Evolutionary conservation across 2,329 filamentous ascomycete species (phyloP).

Genomic region (Penicillium sp.): DNA sequence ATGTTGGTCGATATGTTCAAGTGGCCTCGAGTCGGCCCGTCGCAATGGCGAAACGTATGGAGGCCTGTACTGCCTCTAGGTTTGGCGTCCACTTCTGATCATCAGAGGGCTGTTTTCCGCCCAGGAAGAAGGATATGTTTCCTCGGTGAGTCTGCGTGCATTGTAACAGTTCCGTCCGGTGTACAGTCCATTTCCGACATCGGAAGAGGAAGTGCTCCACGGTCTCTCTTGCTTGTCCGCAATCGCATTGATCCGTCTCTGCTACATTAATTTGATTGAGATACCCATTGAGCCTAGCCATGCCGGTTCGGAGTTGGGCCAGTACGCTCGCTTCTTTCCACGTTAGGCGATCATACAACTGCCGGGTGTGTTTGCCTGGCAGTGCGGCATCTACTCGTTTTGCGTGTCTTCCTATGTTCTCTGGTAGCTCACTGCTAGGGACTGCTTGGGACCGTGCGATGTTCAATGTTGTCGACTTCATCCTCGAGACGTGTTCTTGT

Average conservation of each 20-base stretch:
- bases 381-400: too few species aligned
- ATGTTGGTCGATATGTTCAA: neutral
- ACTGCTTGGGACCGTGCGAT: slow-evolving; percentile 21
- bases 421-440: neutral
- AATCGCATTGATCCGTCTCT: too few species aligned
- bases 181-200: slow-evolving; percentile 24
- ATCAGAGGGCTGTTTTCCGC: slow-evolving; percentile 11
- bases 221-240: slow-evolving; percentile 12
- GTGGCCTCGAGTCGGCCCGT: too few species aligned
- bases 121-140: slow-evolving; percentile 31
- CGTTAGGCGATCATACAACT: neutral
- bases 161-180: slow-evolving; percentile 24
- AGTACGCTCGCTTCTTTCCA: too few species aligned
- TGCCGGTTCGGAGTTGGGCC: too few species aligned
- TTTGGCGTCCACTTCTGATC: too few species aligned
- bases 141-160: slow-evolving; percentile 21
- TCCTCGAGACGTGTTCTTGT: slow-evolving; percentile 17
- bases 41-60: too few species aligned
- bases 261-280: too few species aligned
- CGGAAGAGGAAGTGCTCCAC: slow-evolving; percentile 15
- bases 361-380: too few species aligned
- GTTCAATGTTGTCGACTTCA: slow-evolving; percentile 28
- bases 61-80: too few species aligned
- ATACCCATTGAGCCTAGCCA: too few species aligned
- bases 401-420: too few species aligned